These are phyloP conservation scores for Pseudocercospora vitis DNA, from an alignment of 2,329 filamentous ascomycete species.

Conservation along the genomic window DNA sequence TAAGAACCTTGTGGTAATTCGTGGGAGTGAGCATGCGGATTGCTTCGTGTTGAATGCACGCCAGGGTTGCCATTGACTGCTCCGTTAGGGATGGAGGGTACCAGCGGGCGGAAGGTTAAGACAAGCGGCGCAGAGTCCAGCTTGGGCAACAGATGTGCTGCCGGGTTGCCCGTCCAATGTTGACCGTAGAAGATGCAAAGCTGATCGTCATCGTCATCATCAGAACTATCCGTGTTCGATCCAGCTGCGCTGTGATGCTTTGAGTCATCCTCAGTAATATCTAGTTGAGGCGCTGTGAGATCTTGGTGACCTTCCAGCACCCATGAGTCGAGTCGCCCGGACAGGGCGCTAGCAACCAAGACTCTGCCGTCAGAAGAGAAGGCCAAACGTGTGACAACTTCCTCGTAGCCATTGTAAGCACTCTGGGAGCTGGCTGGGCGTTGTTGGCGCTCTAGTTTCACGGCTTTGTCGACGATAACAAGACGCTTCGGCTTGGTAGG, in stretches of 20 bases:
- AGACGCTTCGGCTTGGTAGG: slow-evolving; percentile 41
- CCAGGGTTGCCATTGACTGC: slow-evolving; percentile 49
- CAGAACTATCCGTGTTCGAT: slow-evolving; percentile 31
- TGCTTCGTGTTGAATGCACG: slow-evolving; percentile 52
- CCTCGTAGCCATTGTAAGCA: slow-evolving; percentile 68
- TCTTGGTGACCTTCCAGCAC: slow-evolving; percentile 63
- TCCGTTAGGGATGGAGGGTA: slow-evolving; percentile 9
- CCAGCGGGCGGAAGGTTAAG: slow-evolving; percentile 49
- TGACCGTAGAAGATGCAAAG: slow-evolving; percentile 57
- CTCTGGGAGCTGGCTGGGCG: slow-evolving; percentile 32
- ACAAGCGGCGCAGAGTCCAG: slow-evolving; percentile 48
- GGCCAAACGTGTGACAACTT: slow-evolving; percentile 68
- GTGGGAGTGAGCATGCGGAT: slow-evolving; percentile 57
- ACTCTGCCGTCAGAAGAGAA: slow-evolving; percentile 82
- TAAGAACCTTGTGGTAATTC: slow-evolving; percentile 55
- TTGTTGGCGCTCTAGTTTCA: slow-evolving; percentile 43
- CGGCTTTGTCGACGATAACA: slow-evolving; percentile 40
- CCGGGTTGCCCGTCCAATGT: slow-evolving; percentile 74
- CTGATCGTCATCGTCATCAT: slow-evolving; percentile 52
- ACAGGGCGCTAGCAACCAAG: slow-evolving; percentile 75
- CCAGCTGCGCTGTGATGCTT: slow-evolving; percentile 31
- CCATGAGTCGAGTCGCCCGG: slow-evolving; percentile 87
- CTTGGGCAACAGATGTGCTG: slow-evolving; percentile 47
- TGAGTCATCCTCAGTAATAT: slow-evolving; percentile 32
- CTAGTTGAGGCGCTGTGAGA: slow-evolving; percentile 44